Percentiles rank a stretch among this genome's conserved stretches.
Evolutionary conservation across 176 grass and related monocot genomes (phyloP).

Genomic region (Ananas comosus): DNA sequence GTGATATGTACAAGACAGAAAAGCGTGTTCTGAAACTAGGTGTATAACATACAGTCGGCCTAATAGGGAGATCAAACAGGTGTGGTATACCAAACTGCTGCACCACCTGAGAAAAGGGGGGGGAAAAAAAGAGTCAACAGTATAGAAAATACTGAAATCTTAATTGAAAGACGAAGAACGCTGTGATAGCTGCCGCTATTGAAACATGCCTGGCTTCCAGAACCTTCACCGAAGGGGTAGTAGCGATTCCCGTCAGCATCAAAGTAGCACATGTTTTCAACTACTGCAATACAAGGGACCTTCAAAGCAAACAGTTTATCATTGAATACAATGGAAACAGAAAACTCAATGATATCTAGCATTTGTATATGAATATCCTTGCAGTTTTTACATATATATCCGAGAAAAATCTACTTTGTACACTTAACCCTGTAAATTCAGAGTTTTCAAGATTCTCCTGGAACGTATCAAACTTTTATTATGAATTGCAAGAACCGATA

Average conservation of each 20-base stretch:
- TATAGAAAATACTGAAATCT: constrained; percentile 13
- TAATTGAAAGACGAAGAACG: constrained; percentile 20
- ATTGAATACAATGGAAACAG: constrained; percentile 6
- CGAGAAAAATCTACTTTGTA: no score
- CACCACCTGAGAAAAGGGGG: constrained; percentile 59
- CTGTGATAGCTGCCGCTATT: not conserved
- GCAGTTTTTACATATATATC: not conserved
- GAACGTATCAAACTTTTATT: no score
- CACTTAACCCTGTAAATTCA: no score
- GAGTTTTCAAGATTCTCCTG: no score
- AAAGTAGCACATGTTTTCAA: constrained; percentile 99
- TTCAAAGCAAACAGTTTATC: constrained; percentile 12
- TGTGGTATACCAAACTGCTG: constrained; percentile 95
- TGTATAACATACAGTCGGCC: constrained; percentile 56
- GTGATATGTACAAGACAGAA: not conserved
- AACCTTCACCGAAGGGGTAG: constrained; percentile 89
- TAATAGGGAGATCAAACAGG: constrained; percentile 91
- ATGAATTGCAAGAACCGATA: not conserved
- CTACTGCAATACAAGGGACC: constrained; percentile 93
- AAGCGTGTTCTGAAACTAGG: not conserved
- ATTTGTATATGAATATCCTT: not conserved
- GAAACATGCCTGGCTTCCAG: constrained; percentile 71
- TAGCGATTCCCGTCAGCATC: constrained; percentile 86
- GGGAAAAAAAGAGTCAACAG: constrained; percentile 7
- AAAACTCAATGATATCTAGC: not conserved